A percentile compares a stretch with the other conserved stretches of the same genome.
phyloP scores from a whole-genome alignment of 345 rosid species.

The Physaria fendleri region DNA sequence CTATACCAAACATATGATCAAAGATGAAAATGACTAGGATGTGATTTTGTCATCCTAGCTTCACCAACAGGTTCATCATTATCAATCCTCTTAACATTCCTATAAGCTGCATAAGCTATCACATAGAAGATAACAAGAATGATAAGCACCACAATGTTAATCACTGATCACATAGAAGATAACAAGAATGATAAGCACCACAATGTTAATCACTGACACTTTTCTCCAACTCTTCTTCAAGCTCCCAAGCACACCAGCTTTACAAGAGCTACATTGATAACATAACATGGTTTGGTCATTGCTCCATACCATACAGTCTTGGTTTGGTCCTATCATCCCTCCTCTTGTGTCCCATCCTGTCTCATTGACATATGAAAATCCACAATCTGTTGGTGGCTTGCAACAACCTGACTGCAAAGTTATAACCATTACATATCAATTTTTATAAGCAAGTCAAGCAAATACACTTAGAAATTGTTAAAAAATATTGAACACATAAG shows the following conservation, averaged over 20 bases:
- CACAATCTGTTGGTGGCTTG: constrained; percentile 89
- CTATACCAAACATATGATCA: constrained; percentile 20
- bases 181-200: constrained; percentile 69
- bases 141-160: constrained; percentile 73
- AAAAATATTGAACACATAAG: no score
- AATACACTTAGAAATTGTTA: no score
- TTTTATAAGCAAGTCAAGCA: neutral
- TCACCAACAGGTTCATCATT: constrained; percentile 75
- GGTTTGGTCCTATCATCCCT: constrained; percentile 32
- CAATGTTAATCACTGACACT: constrained; percentile 82
- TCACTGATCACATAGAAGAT: constrained; percentile 68
- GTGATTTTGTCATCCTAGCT: constrained; percentile 82
- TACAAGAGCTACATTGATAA: constrained; percentile 79
- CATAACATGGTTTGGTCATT: constrained; percentile 67
- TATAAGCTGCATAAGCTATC: constrained; percentile 66
- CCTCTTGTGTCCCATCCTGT: constrained; percentile 51
- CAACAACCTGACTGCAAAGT: constrained; percentile 80
- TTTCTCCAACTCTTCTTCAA: constrained; percentile 95
- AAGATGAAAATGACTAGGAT: constrained; percentile 59
- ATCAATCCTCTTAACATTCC: constrained; percentile 80
- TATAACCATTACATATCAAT: neutral
- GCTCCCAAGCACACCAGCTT: constrained; percentile 90
- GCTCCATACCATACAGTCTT: constrained; percentile 67
- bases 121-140: constrained; percentile 77
- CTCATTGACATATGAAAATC: constrained; percentile 62